A percentile compares a stretch with the other conserved stretches of the same genome.
Evolutionary conservation across 192 early-diverging fungal species (phyloP).

Genomic region (Allomyces macrogynus): DNA sequence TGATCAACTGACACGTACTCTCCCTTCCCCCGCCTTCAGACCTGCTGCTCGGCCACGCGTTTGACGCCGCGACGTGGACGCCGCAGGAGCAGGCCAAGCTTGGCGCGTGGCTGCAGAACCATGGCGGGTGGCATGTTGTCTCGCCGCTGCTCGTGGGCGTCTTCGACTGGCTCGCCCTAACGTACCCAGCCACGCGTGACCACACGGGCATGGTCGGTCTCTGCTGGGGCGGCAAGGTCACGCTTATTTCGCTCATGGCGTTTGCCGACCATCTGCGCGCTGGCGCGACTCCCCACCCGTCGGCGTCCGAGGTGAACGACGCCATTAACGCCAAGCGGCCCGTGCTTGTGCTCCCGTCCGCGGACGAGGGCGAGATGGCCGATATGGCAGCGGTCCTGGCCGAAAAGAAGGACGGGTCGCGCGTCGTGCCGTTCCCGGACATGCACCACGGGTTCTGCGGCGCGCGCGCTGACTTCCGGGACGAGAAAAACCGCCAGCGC

Average conservation of each 20-base stretch:
- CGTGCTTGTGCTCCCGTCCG: slow-evolving; percentile 5
- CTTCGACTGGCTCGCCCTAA: slow-evolving; percentile 1
- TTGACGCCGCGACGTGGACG: no score
- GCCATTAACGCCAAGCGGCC: background rate
- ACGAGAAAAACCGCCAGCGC: slow-evolving; percentile 4
- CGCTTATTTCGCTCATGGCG: background rate
- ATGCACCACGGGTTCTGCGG: slow-evolving; percentile 8
- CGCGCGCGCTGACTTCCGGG: slow-evolving; percentile 6
- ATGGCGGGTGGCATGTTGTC: no score
- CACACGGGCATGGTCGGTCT: slow-evolving; percentile 7
- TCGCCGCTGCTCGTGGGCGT: background rate
- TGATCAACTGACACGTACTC: no score
- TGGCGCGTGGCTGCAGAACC: no score
- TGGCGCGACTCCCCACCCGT: slow-evolving; percentile 6
- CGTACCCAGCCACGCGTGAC: background rate
- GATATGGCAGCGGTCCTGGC: no score
- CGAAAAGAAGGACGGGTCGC: no score
- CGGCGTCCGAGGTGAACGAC: slow-evolving; percentile 1
- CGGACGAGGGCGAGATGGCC: slow-evolving; percentile 3
- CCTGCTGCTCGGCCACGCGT: no score
- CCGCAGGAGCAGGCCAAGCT: background rate
- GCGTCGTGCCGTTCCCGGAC: slow-evolving; percentile 5
- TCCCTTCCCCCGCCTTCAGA: no score
- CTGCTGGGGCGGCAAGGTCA: slow-evolving; percentile 8
- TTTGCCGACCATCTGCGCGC: no score